These are phyloP conservation scores for Mariannaea elegans DNA, from an alignment of 2,329 filamentous ascomycete genomes.

Conservation along the genomic window DNA sequence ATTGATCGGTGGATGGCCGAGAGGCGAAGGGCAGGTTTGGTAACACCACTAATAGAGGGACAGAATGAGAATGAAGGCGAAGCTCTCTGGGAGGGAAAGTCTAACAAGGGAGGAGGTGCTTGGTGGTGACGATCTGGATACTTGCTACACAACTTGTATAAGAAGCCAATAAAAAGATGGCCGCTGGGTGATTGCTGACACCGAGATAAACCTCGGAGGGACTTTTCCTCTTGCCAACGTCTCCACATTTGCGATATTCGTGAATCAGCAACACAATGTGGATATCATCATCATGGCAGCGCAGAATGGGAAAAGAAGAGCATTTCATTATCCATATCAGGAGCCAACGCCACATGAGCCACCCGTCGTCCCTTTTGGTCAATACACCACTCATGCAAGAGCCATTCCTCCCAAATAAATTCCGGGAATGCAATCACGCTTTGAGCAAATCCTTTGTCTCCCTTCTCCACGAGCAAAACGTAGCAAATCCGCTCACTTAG, in stretches of 20 bases:
- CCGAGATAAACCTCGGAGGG: neutral
- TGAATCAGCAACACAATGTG: neutral
- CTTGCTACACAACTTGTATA: neutral
- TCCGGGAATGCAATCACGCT: slow-evolving; percentile 18
- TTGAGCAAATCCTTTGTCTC: neutral
- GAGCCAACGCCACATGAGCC: slow-evolving; percentile 39
- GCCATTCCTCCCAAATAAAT: slow-evolving; percentile 9
- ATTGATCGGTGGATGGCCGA: slow-evolving; percentile 70
- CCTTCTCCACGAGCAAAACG: neutral
- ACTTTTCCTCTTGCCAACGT: neutral
- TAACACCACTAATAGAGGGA: slow-evolving; percentile 54
- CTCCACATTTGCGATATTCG: too few relatives aligned
- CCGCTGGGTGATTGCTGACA: neutral
- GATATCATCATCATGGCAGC: neutral
- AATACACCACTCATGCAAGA: slow-evolving; percentile 30
- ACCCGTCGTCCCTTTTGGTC: slow-evolving; percentile 19
- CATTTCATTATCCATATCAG: slow-evolving; percentile 42
- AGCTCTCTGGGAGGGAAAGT: slow-evolving; percentile 51
- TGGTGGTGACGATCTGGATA: slow-evolving; percentile 44
- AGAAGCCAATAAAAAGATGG: neutral
- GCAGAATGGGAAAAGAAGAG: slow-evolving; percentile 27
- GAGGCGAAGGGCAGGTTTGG: slow-evolving; percentile 63
- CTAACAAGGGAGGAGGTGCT: slow-evolving; percentile 48
- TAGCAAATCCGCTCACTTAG: slow-evolving; percentile 51
- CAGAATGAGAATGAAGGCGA: slow-evolving; percentile 45